phyloP scores from a whole-genome alignment of 108 stramenopile genomes.

The Skeletonema costatum region DNA sequence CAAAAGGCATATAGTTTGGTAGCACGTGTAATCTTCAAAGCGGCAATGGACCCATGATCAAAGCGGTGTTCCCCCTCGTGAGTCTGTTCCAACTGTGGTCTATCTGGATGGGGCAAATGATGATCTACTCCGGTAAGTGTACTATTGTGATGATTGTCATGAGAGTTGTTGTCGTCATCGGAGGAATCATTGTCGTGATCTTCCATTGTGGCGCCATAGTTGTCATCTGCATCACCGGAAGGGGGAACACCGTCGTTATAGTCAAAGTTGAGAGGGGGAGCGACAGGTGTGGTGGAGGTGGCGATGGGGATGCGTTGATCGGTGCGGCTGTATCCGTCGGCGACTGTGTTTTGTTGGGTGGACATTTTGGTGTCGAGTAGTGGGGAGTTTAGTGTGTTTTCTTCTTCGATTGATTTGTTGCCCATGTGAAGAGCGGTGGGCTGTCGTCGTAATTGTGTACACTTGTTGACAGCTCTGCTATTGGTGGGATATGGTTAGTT shows the following conservation, averaged over 20 bases:
- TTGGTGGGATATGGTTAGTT: no score
- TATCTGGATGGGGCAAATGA: constrained; percentile 31
- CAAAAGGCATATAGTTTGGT: constrained; percentile 61
- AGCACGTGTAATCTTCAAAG: constrained; percentile 31
- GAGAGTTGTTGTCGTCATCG: background rate
- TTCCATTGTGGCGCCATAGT: constrained; percentile 10
- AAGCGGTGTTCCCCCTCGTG: constrained; percentile 49
- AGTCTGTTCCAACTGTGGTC: constrained; percentile 23
- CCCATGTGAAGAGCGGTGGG: background rate
- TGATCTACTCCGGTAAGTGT: constrained; percentile 26
- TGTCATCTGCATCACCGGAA: background rate
- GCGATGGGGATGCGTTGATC: constrained; percentile 44
- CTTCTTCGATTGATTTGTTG: background rate
- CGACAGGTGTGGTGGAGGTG: constrained; percentile 45
- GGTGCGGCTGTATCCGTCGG: constrained; percentile 52
- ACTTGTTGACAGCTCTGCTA: background rate
- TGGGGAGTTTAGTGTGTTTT: background rate
- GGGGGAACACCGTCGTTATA: constrained; percentile 41
- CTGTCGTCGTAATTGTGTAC: background rate
- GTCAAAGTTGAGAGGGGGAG: constrained; percentile 45
- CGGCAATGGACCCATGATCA: constrained; percentile 28
- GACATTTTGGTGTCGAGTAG: background rate
- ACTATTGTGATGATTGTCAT: background rate
- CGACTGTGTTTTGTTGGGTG: constrained; percentile 30
- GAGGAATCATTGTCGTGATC: background rate